These are phyloP conservation scores for Zasmidium citrigriseum DNA, from an alignment of 2,329 filamentous ascomycete genomes.

Conservation along the genomic window DNA sequence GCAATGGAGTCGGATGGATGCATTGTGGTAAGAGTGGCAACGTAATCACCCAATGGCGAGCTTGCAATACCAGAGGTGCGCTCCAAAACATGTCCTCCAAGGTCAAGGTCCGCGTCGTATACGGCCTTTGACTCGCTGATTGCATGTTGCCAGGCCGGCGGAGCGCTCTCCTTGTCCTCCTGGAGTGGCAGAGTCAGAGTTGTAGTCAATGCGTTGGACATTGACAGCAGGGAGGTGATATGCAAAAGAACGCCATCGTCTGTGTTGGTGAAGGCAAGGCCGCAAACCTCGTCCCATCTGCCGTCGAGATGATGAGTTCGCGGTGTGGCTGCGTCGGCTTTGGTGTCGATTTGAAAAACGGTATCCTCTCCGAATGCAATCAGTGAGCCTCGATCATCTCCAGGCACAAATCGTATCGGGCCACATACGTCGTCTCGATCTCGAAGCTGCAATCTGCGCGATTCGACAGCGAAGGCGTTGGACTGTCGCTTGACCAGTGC, in stretches of 20 bases:
- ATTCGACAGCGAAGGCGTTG: not conserved
- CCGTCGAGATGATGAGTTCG: constrained; percentile 39
- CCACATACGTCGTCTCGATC: constrained; percentile 17
- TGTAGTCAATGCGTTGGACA: constrained; percentile 35
- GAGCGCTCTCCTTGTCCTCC: not conserved
- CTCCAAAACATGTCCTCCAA: constrained; percentile 51
- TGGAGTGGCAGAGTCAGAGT: constrained; percentile 34
- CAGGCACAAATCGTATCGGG: constrained; percentile 24
- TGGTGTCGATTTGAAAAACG: constrained; percentile 28
- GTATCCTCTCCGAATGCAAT: constrained; percentile 35
- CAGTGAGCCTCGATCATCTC: constrained; percentile 20
- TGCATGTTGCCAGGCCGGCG: constrained; percentile 42
- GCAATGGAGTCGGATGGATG: constrained; percentile 61
- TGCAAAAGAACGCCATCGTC: constrained; percentile 32
- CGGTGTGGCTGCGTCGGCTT: constrained; percentile 11
- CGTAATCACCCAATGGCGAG: constrained; percentile 49
- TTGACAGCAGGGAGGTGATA: constrained; percentile 40
- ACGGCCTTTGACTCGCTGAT: constrained; percentile 39
- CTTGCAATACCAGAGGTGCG: constrained; percentile 56
- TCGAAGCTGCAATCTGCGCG: not conserved
- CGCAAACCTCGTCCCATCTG: constrained; percentile 46
- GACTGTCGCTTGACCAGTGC: not conserved
- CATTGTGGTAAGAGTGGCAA: constrained; percentile 52
- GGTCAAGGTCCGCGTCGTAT: constrained; percentile 53
- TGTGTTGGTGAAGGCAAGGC: constrained; percentile 32